Evolutionary conservation across 441 rosid genomes (phyloP), one percentile per base, ranked within the genome.

Genomic region (Mallotus repandus): DNA sequence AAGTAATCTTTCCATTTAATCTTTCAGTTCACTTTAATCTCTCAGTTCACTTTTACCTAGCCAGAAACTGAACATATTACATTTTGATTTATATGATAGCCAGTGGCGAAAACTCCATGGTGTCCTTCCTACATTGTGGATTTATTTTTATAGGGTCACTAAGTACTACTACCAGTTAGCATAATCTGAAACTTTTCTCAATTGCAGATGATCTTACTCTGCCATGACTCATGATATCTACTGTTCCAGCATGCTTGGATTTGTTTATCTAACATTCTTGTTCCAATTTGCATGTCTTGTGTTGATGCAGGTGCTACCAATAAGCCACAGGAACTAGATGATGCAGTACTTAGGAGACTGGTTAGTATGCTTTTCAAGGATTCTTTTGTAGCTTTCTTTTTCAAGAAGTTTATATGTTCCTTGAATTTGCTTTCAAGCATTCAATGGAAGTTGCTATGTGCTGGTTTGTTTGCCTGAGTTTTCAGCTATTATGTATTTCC

Each of bases 311-410:
- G 98, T 75, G 98, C 98, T 70, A 94, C 98, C 8, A 94, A 94
- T 84, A 92, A 94, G 81, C 98, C 98, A 38, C 98, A 92, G 69
- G 98, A 94, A 69, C 81, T 94, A 86, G 98, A 94, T 80, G 97
- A 94, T 82, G 98, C 97, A 43, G 97, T 94, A 60, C 91, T 92
- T 52, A 83, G 97, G 87, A 88, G 98, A 90, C 73, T 94, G 94
- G 98, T 92, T 55, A 78, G 89, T 76, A 70, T 74, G 63, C 59
- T 63, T 29, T 78, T 54, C 67, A 18, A 48, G 62, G 63, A 74
- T 69, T 56, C 71, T 13, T 55, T 3, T 49, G 29, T 38, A 32
- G 41, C 72, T 16, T n/a, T n/a, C n/a, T 66, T 61, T 52, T 68
- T 1, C 7, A 9, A 41, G 12, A 43, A 76, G 63, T 38, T 69